These are phyloP conservation scores for Nakazawaea populi DNA, from an alignment of 805 yeast genomes.

Conservation along the genomic window DNA sequence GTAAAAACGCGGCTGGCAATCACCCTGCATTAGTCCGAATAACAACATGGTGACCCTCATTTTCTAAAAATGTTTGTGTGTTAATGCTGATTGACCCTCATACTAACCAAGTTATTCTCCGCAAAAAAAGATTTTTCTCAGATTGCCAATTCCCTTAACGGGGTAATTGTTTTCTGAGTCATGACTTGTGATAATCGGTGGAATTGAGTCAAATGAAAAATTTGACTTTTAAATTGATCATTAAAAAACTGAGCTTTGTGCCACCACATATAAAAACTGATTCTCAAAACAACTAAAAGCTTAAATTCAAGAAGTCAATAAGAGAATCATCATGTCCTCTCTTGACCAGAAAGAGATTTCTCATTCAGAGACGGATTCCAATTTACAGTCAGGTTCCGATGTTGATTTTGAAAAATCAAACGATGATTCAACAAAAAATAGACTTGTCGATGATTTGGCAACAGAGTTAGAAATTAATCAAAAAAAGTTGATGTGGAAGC, in stretches of 20 bases:
- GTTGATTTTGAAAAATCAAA: neutral
- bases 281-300: neutral
- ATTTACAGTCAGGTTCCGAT: neutral
- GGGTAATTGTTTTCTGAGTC: neutral
- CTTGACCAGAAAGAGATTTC: too few species aligned
- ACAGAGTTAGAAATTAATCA: constrained; percentile 45
- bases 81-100: neutral
- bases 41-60: neutral
- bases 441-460: constrained; percentile 30
- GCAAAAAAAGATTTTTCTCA: neutral
- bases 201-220: too few species aligned
- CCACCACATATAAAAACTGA: too few species aligned
- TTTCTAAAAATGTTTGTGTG: too few species aligned
- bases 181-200: neutral
- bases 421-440: neutral
- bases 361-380: too few species aligned
- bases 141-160: too few species aligned
- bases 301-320: neutral
- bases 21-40: too few species aligned
- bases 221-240: too few species aligned
- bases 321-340: neutral
- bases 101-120: neutral
- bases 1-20: neutral
- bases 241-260: too few species aligned
- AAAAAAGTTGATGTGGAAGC: constrained; percentile 50